A percentile compares a stretch with the other conserved stretches of the same genome.
These are phyloP conservation scores for Scalesia atractyloides DNA, from an alignment of 129 eudicot genomes.

Conservation along the genomic window DNA sequence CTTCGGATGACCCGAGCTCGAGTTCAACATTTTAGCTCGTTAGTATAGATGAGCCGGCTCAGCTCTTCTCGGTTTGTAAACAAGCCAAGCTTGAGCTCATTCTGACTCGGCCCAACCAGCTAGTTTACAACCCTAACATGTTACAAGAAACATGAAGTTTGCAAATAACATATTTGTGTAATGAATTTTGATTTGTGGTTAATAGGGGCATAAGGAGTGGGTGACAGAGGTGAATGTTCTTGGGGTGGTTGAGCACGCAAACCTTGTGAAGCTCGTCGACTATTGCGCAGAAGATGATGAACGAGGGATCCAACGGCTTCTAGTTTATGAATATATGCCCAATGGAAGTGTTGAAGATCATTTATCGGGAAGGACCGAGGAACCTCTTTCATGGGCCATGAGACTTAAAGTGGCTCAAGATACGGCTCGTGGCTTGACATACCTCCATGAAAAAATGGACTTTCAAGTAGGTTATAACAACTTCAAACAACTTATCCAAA, in stretches of 20 bases:
- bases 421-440: constrained; percentile 47
- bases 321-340: constrained; percentile 38
- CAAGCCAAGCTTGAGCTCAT: too few relatives aligned
- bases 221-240: too few relatives aligned
- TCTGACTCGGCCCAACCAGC: too few relatives aligned
- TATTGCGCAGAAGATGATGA: too few relatives aligned
- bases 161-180: not conserved
- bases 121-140: not conserved
- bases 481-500: too few relatives aligned
- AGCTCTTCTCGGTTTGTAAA: too few relatives aligned
- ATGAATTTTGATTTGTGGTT: constrained; percentile 32
- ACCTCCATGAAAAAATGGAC: constrained; percentile 74
- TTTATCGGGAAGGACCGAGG: constrained; percentile 41
- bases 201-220: constrained; percentile 23
- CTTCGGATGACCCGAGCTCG: too few relatives aligned
- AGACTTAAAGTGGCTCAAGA: constrained; percentile 54
- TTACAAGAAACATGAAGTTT: not conserved
- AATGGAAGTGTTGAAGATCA: constrained; percentile 79
- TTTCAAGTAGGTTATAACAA: constrained; percentile 48
- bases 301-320: too few relatives aligned
- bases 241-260: too few relatives aligned
- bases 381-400: constrained; percentile 62
- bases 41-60: too few relatives aligned
- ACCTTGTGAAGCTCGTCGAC: too few relatives aligned
- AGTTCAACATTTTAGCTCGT: too few relatives aligned